Evolutionary conservation across 345 rosid species (phyloP).

Genomic region (Salix exigua): DNA sequence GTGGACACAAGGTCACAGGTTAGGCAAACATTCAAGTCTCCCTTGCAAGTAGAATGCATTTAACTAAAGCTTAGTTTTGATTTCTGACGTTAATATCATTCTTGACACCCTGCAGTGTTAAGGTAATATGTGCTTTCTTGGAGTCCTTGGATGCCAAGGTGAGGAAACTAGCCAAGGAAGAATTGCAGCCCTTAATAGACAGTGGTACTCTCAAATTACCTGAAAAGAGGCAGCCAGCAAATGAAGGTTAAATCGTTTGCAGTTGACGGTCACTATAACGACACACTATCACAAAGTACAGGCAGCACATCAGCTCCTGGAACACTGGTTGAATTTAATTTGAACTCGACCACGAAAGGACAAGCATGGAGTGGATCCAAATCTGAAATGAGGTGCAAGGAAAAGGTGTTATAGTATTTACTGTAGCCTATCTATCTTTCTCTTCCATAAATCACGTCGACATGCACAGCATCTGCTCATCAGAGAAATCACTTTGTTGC

Average conservation of each 20-base stretch:
- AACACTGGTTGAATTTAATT: background rate
- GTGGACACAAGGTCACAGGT: slow-evolving; percentile 95
- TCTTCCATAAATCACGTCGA: background rate
- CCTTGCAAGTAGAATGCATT: background rate
- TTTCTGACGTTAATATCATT: slow-evolving; percentile 7
- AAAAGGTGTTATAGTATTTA: background rate
- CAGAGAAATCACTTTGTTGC: background rate
- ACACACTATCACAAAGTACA: background rate
- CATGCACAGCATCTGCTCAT: background rate
- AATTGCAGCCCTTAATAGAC: slow-evolving; percentile 66
- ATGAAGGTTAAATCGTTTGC: slow-evolving; percentile 19
- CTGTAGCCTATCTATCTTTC: background rate
- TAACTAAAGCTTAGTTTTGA: background rate
- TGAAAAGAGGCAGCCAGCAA: slow-evolving; percentile 30
- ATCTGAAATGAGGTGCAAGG: background rate
- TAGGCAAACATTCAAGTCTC: background rate
- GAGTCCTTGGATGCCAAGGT: slow-evolving; percentile 56
- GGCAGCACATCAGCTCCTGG: background rate
- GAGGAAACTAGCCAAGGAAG: slow-evolving; percentile 44
- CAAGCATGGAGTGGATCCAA: background rate
- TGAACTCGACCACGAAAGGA: background rate
- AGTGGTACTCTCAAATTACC: slow-evolving; percentile 52
- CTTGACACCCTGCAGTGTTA: slow-evolving; percentile 51
- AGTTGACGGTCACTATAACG: too few relatives aligned
- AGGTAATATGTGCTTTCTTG: slow-evolving; percentile 64